Base-by-base conservation (phyloP, 2,329 filamentous ascomycete genomes). In the Sporothrix pseudoabietina region DNA sequence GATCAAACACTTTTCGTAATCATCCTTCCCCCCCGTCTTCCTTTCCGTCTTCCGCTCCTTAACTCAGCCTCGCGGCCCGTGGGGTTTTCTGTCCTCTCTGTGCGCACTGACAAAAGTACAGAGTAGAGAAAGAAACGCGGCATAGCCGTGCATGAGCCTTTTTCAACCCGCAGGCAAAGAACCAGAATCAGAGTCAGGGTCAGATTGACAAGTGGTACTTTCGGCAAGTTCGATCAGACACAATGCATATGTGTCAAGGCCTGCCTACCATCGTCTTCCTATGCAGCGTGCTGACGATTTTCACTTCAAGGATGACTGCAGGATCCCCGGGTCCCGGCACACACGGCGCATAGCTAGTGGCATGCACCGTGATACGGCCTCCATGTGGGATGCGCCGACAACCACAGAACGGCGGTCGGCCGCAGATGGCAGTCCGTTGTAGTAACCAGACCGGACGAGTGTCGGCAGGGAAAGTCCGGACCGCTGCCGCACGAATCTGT, bases 1-100 rank as follows among this genome's bases (percentile, higher is more conserved):
- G 61, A 66, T 66, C 39, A 66, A 66, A 66, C 61, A 66, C 39
- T 4, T 47, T 35, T 63, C 22, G 26, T 66, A 39, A 44, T 66
- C 22, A 66, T 30, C 61, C 22, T 55, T 55, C 9, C 12, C 55
- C 41, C 41, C 41, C 41, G 41, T 44, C 41, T 1, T 61, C 22
- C 57, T 35, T 61, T 41, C 57, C 57, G 30, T 61, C 57, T 19
- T 35, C 57, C 57, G 57, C 30, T n/a, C 57, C 30, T 32, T 30
- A 44, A 49, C 61, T 47, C 39, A 47, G 39, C 39, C 61, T 47
- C 61, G 61, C n/a, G 61, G 61, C 39, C 61, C 61, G 39, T 47
- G 61, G 12, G 39, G 4, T 22, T n/a, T 22, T 16, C n/a, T 63
- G 22, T 22, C 19, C 1, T 41, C 12, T 63, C 16, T 44, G n/a